Evolutionary conservation across 2,329 filamentous ascomycete genomes (phyloP), one percentile per base, ranked within the genome.

Genomic region (Daldinia sp.): DNA sequence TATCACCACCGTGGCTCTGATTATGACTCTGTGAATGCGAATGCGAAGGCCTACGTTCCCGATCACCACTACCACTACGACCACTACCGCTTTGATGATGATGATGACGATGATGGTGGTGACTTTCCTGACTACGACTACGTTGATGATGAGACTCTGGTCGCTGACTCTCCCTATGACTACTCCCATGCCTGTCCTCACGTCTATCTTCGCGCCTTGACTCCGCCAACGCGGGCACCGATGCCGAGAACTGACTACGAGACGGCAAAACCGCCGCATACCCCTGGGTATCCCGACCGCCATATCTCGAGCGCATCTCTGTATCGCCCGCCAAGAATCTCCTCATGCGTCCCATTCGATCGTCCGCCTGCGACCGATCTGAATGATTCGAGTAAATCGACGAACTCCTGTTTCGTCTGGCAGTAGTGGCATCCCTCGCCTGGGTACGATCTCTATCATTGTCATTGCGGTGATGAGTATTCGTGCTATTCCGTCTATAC

Each of bases 371-470:
- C n/a, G 34, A 15, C n/a, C 17, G 48, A 21, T 51, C 48, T 1
- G 19, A n/a, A n/a, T n/a, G n/a, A n/a, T n/a, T 39, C 10, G 48
- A 51, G 32, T 51, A 51, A 11, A 51, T 32, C 3, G 48, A 51
- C 19, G 48, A 51, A 21, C 39, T 27, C 1, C 11, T 9, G 6
- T 21, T 25, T 10, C 15, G 39, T 45, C 39, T 45, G 7, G 30
- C 11, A 9, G 15, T 30, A n/a, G n/a, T n/a, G n/a, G n/a, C n/a
- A n/a, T n/a, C n/a, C n/a, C n/a, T n/a, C n/a, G n/a, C n/a, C n/a
- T n/a, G n/a, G n/a, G n/a, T n/a, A 11, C 48, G 17, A 10, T 35
- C 17, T 19, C n/a, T 48, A 25, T 29, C 8, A n/a, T 15, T n/a
- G 19, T 27, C 29, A 5, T 37, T 39, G 17, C 23, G n/a, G n/a